phyloP scores from a whole-genome alignment of 164 flowering plant species.

The Aristolochia californica region DNA sequence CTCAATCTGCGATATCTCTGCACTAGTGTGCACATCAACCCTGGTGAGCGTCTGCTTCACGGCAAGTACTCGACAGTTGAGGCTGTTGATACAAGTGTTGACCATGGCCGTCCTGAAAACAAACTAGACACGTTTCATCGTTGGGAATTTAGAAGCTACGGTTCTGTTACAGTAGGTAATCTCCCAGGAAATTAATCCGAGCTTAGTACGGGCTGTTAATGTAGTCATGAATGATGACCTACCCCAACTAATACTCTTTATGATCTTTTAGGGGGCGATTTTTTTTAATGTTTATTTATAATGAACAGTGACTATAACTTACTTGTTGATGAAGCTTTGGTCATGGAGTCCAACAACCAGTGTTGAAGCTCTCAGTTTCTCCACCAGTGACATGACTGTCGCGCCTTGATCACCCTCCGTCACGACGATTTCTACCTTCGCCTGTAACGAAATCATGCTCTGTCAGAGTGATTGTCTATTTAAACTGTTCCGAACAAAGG shows the following conservation, averaged over 20 bases:
- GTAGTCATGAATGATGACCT: too few relatives aligned
- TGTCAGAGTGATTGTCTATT: neutral
- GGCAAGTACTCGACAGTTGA: conserved; percentile 75
- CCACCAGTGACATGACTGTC: conserved; percentile 41
- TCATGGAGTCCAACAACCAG: conserved; percentile 84
- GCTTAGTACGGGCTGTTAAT: too few relatives aligned
- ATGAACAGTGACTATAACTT: conserved; percentile 2
- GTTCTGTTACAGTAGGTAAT: neutral
- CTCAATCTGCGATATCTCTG: conserved; percentile 75
- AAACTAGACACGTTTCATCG: neutral
- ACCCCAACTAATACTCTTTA: too few relatives aligned
- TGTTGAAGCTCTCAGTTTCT: conserved; percentile 61
- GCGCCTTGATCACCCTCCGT: conserved; percentile 64
- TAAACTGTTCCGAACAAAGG: neutral
- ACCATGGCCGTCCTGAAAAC: conserved; percentile 44
- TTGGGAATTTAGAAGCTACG: neutral
- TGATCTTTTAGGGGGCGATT: neutral
- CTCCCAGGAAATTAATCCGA: neutral
- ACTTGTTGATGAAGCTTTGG: conserved; percentile 85
- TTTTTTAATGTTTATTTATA: neutral
- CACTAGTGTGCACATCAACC: conserved; percentile 21
- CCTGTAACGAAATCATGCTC: conserved; percentile 30
- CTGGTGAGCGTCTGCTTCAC: conserved; percentile 42
- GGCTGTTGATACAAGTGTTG: conserved; percentile 25
- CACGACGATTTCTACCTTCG: conserved; percentile 77